A percentile compares a stretch with the other conserved stretches of the same genome.
Evolutionary conservation across 2,329 filamentous ascomycete genomes (phyloP).

Genomic region (Trichoderma sp.): DNA sequence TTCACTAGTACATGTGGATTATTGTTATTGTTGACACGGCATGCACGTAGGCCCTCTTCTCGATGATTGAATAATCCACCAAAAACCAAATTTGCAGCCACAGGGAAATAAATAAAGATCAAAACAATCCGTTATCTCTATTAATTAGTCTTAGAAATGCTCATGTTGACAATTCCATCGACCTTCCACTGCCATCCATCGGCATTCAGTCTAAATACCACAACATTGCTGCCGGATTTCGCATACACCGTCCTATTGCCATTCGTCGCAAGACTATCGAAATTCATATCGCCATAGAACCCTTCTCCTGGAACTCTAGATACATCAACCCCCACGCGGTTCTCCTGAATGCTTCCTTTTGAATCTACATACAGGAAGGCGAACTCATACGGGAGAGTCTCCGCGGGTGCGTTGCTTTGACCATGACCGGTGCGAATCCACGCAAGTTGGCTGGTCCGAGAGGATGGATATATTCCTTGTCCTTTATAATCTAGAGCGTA

Average conservation of each 20-base stretch:
- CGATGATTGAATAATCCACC: neutral
- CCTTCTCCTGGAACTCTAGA: constrained; percentile 9
- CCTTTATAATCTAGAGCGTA: constrained; percentile 18
- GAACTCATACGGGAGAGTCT: constrained; percentile 21
- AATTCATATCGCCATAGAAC: constrained; percentile 12
- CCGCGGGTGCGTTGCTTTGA: neutral
- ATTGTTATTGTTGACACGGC: neutral
- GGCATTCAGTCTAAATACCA: constrained; percentile 20
- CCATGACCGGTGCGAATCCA: constrained; percentile 21
- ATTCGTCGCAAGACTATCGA: constrained; percentile 21
- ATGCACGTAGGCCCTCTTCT: neutral
- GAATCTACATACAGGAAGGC: constrained; percentile 20
- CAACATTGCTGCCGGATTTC: constrained; percentile 21
- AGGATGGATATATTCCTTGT: neutral
- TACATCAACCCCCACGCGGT: constrained; percentile 16
- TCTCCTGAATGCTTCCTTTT: constrained; percentile 20
- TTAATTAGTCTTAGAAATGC: neutral
- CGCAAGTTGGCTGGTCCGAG: constrained; percentile 19
- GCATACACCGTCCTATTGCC: constrained; percentile 23
- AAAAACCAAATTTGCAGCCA: neutral
- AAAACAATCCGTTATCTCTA: neutral
- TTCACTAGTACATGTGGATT: neutral
- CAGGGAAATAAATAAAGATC: neutral
- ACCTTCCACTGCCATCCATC: constrained; percentile 17
- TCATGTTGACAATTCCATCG: constrained; percentile 16